A percentile compares a stretch with the other conserved stretches of the same genome.
Evolutionary conservation across 495 filamentous ascomycete genomes (phyloP).

Genomic region (Thozetella sp.): DNA sequence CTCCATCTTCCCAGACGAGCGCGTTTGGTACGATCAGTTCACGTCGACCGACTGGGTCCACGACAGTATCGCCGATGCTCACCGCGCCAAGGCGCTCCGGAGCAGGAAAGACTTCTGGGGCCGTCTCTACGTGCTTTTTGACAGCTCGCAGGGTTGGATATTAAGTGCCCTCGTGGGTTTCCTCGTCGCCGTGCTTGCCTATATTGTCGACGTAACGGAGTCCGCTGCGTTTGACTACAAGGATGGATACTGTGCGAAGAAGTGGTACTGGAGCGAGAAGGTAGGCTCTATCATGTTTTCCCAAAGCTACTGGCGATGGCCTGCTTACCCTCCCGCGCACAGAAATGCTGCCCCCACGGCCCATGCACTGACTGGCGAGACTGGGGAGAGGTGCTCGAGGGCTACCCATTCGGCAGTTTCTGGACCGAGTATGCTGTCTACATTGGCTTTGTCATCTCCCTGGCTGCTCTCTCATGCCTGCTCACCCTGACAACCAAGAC

Average conservation of each 20-base stretch:
- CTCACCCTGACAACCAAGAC: constrained; percentile 89
- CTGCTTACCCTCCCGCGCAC: constrained; percentile 7
- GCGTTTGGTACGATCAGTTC: constrained; percentile 99
- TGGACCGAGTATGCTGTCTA: constrained; percentile 80
- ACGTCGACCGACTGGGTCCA: constrained; percentile 99
- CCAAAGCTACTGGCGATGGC: constrained; percentile 9
- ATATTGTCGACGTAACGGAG: constrained; percentile 87
- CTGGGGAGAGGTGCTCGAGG: constrained; percentile 71
- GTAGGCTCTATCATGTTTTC: constrained; percentile 17
- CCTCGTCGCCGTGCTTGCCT: constrained; percentile 83
- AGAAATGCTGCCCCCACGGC: constrained; percentile 73
- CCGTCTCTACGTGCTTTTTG: constrained; percentile 73
- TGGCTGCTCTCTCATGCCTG: constrained; percentile 75
- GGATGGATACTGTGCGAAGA: constrained; percentile 77
- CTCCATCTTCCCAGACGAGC: constrained; percentile 71
- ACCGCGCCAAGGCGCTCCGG: constrained; percentile 80
- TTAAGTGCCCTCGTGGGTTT: constrained; percentile 89
- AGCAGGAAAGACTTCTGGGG: constrained; percentile 84
- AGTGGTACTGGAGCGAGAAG: constrained; percentile 74
- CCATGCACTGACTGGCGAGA: constrained; percentile 72
- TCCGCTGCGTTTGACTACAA: constrained; percentile 86
- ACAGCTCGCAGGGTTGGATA: constrained; percentile 93
- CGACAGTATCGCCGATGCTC: constrained; percentile 94
- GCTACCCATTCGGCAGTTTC: constrained; percentile 50
- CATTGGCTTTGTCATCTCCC: constrained; percentile 66